Base-by-base conservation (phyloP, 176 grass and related monocot genomes). In the Sorghum bicolor region DNA sequence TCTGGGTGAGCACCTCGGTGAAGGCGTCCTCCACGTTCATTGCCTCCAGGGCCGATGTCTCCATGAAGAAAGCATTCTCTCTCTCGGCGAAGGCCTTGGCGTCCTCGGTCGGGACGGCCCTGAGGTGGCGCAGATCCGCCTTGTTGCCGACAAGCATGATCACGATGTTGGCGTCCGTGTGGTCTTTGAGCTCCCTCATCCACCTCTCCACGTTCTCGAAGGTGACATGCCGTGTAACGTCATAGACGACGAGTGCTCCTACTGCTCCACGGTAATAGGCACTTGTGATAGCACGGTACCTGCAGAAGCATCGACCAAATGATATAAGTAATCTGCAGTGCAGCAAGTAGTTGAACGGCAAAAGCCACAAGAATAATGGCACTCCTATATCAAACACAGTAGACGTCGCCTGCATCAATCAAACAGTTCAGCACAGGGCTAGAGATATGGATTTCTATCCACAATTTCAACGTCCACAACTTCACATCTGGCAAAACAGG, bases 161-260 rank as follows among this genome's bases (percentile, higher is more conserved):
- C 11, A 94, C 92, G 19, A 91, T 94, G 75, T 84, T 88, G 70
- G 88, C 75, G 3, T 94, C 92, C 0, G 92, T 94, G 57, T 94
- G 92, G 48, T 88, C 86, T 83, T 78, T 88, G 28, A 94, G 86
- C 83, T 94, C 92, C 82, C 84, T 90, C 45, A 91, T 13, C 92
- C 92, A 94, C 86, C 86, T 88, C 86, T 88, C 92, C 37, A 81
- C 86, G n/a, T 94, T 94, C 78, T 94, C 88, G 11, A 94, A 94
- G 8, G 92, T 94, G 79, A 88, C 82, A 30, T 86, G 85, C 16
- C 88, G 79, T 2, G 86, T 88, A 41, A 94, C 83, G 30, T 94
- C 88, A 19, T 91, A 94, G 29, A 94, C 88, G 0, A 94, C 58
- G 0, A 91, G 88, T 0, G 92, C 92, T 1, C 92, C 92, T 0